A percentile compares a stretch with the other conserved stretches of the same genome.
Conservation (phyloP, 768 basidiomycete species). For the Calocybe indica region DNA sequence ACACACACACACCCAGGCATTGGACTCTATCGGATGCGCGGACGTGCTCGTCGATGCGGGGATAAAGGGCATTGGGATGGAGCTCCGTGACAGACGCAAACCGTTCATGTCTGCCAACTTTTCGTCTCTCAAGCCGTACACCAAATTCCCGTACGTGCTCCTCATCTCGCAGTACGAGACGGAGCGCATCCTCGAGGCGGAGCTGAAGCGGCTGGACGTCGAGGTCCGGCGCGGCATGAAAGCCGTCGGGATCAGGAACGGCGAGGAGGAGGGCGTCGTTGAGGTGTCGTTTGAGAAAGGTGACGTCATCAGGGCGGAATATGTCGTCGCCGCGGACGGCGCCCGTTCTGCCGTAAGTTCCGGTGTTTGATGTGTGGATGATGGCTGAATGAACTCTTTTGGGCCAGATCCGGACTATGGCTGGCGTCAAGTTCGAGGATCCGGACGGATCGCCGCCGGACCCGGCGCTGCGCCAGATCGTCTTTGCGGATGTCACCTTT, state of each 20-base stretch:
- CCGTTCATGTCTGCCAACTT: constrained; percentile 24
- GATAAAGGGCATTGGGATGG: constrained; percentile 19
- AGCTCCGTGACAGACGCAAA: constrained; percentile 22
- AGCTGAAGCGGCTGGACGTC: constrained; percentile 24
- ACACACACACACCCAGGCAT: constrained; percentile 22
- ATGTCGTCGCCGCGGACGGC: constrained; percentile 49
- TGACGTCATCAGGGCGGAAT: constrained; percentile 30
- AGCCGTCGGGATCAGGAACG: constrained; percentile 27
- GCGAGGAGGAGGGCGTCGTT: constrained; percentile 15
- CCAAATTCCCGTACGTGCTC: constrained; percentile 36
- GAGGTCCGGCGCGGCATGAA: constrained; percentile 30
- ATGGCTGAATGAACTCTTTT: not conserved
- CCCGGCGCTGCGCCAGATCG: constrained; percentile 30
- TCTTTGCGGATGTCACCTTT: constrained; percentile 42
- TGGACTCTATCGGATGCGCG: constrained; percentile 38
- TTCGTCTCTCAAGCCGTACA: constrained; percentile 28
- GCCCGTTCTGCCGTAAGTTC: constrained; percentile 33
- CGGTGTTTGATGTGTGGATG: not conserved
- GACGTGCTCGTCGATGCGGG: constrained; percentile 31
- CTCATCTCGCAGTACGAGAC: constrained; percentile 38
- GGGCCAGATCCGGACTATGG: constrained; percentile 33
- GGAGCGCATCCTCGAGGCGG: constrained; percentile 32
- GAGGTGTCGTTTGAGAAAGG: constrained; percentile 39
- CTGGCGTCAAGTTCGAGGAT: constrained; percentile 37
- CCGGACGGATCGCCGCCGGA: constrained; percentile 23